Base-by-base conservation (phyloP, 2,329 filamentous ascomycete species). In the Basipetospora chlamydospora region DNA sequence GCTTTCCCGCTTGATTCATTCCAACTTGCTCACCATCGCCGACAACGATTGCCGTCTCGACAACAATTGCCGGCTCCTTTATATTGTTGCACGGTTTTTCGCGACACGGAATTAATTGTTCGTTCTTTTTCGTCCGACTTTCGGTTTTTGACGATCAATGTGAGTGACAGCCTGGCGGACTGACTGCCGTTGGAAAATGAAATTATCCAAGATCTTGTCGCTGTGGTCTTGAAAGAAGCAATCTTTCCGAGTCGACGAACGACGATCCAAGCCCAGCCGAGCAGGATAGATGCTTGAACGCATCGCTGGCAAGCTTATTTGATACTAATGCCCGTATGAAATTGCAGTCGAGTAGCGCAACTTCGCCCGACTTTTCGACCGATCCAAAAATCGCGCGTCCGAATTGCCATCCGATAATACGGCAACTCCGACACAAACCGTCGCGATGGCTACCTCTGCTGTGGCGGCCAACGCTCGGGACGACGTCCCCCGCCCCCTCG, bases 401-500 rank as follows among this genome's bases (percentile, higher is more conserved):
- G 13, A 20, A 7, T 15, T 32, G 8, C 13, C n/a, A n/a, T 3
- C 4, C n/a, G 15, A 18, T 26, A 26, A 26, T 26, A n/a, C n/a
- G n/a, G n/a, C 23, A 8, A 26, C 8, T 8, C 26, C 26, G 26
- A 29, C 26, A 7, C n/a, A 8, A 7, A 29, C 9, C 26, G 25
- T 25, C 35, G 13, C 28, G 16, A 37, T 36, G 34, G 18, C 34
- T 36, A 17, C 35, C 20, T 20, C 17, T 5, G 25, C 23, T 12
- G 26, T 28, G 17, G 23, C 15, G 16, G 9, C 16, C 13, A 6
- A 16, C n/a, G 26, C 30, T 33, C 34, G 39, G 36, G 41, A 41
- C 23, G 26, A 26, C 38, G 16, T 29, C 7, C 32, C 31, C 8
- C 31, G 35, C 26, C 18, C 35, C 37, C 53, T 59, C 36, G 55